Evolutionary conservation across 148 eudicot species (phyloP).

Genomic region (Euryodendron excelsum): DNA sequence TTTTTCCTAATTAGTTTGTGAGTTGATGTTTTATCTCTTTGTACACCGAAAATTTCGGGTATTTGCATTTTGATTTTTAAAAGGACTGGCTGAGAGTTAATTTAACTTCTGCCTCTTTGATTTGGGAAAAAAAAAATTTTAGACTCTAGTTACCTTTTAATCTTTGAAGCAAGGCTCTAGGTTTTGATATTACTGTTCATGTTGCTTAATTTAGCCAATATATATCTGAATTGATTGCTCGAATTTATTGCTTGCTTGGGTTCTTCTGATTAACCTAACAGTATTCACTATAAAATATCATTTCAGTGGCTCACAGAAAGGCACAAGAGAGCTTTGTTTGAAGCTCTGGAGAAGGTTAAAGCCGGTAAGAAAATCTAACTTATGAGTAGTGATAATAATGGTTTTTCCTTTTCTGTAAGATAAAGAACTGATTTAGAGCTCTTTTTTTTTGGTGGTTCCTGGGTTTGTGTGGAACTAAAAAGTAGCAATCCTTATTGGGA

Average conservation of each 20-base stretch:
- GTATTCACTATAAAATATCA: slow-evolving; percentile 5
- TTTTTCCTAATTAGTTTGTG: background rate
- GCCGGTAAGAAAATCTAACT: slow-evolving; percentile 43
- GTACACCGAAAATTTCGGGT: background rate
- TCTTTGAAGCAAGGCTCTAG: slow-evolving; percentile 5
- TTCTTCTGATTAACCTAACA: background rate
- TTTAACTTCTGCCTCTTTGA: background rate
- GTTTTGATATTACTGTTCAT: background rate
- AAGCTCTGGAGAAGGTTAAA: slow-evolving; percentile 86
- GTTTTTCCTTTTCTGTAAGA: background rate
- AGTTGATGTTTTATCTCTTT: background rate
- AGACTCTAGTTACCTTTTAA: background rate
- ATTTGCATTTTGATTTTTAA: background rate
- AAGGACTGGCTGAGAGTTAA: background rate
- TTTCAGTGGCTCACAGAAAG: slow-evolving; percentile 58
- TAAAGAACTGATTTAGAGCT: background rate
- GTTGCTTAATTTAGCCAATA: background rate
- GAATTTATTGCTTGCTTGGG: background rate
- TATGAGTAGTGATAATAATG: background rate
- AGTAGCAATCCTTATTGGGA: background rate
- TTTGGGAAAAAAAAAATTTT: background rate
- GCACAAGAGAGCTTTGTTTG: slow-evolving; percentile 69
- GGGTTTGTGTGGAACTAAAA: background rate
- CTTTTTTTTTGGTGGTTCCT: background rate
- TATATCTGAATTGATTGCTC: background rate